Evolutionary conservation across 1,139 yeast species (phyloP).

Genomic region (Pichia sp.): DNA sequence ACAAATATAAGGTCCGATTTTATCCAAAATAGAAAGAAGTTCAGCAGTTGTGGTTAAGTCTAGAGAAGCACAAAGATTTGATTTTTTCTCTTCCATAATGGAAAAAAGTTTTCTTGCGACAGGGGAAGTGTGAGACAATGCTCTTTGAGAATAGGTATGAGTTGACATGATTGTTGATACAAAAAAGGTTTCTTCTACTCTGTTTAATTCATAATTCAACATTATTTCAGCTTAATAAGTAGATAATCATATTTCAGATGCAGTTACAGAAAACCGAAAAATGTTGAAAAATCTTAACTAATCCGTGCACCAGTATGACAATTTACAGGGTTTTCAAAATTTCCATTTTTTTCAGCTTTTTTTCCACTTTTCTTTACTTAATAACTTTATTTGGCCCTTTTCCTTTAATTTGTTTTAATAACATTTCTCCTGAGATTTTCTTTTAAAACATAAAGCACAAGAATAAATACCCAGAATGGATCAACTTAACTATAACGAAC

Average conservation of each 20-base stretch:
- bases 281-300: background rate
- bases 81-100: constrained; percentile 72
- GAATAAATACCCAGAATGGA: constrained; percentile 46
- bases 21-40: constrained; percentile 63
- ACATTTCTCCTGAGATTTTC: too few relatives aligned
- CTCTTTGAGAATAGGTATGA: constrained; percentile 58
- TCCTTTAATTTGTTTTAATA: too few relatives aligned
- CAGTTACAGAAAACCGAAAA: background rate
- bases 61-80: constrained; percentile 94
- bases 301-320: too few relatives aligned
- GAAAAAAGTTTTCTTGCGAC: constrained; percentile 70
- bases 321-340: too few relatives aligned
- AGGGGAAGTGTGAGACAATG: constrained; percentile 63
- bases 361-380: too few relatives aligned
- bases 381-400: too few relatives aligned
- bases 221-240: too few relatives aligned
- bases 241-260: background rate
- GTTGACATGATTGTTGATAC: background rate
- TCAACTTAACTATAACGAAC: constrained; percentile 84
- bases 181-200: too few relatives aligned
- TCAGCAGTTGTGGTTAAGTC: constrained; percentile 81
- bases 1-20: constrained; percentile 86
- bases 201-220: too few relatives aligned
- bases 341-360: too few relatives aligned
- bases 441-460: too few relatives aligned